phyloP scores from a whole-genome alignment of 2,329 filamentous ascomycete species.

The Cadophora sp. region DNA sequence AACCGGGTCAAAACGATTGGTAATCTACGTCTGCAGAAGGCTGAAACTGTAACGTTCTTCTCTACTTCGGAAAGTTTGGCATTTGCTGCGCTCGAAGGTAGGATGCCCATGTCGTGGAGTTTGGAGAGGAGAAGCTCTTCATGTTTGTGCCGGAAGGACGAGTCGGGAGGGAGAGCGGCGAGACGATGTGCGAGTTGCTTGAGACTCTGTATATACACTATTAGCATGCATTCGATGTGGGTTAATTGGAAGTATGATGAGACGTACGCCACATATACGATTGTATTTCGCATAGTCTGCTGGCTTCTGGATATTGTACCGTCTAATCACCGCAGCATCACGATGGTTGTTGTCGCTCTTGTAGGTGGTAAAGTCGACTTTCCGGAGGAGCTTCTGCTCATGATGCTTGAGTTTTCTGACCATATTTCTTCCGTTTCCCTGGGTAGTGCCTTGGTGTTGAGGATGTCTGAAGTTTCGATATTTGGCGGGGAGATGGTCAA shows the following conservation, averaged over 20 bases:
- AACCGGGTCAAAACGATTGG: slow-evolving; percentile 91
- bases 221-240: slow-evolving; percentile 9
- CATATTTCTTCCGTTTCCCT: slow-evolving; percentile 61
- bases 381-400: slow-evolving; percentile 91
- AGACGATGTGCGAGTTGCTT: slow-evolving; percentile 90
- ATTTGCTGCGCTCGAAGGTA: slow-evolving; percentile 68
- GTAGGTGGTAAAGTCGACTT: slow-evolving; percentile 95
- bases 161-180: slow-evolving; percentile 80
- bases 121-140: slow-evolving; percentile 90
- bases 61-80: slow-evolving; percentile 85
- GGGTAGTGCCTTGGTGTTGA: background rate
- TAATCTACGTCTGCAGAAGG: slow-evolving; percentile 83
- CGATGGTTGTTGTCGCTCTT: slow-evolving; percentile 88
- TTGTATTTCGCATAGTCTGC: slow-evolving; percentile 80
- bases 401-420: slow-evolving; percentile 96
- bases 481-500: slow-evolving; percentile 23
- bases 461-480: background rate
- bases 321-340: slow-evolving; percentile 77
- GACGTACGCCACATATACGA: slow-evolving; percentile 68
- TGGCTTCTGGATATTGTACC: slow-evolving; percentile 91
- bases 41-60: slow-evolving; percentile 85
- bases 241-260: slow-evolving; percentile 30
- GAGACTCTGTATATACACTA: slow-evolving; percentile 67
- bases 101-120: slow-evolving; percentile 88
- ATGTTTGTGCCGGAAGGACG: slow-evolving; percentile 79